phyloP scores from a whole-genome alignment of 352 stramenopile species.

The Saprolegnia diclina region DNA sequence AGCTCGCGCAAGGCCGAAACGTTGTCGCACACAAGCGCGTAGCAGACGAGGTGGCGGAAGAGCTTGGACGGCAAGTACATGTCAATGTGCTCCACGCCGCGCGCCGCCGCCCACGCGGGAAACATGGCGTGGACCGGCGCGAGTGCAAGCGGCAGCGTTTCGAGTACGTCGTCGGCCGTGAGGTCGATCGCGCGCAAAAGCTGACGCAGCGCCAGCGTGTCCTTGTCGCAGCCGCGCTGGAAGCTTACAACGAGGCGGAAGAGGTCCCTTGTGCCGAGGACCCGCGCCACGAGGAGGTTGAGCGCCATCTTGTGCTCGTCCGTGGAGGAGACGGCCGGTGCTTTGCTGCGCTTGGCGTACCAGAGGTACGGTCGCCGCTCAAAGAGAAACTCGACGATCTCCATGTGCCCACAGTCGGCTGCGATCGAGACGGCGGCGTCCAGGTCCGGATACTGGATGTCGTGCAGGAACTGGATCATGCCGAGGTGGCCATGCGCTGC shows the following conservation, averaged over 20 bases:
- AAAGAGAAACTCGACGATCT: conserved; percentile 20
- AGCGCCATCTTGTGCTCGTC: neutral
- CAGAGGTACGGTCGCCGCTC: conserved; percentile 4
- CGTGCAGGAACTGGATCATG: conserved; percentile 8
- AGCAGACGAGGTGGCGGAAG: neutral
- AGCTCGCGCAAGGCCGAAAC: neutral
- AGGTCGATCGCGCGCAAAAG: neutral
- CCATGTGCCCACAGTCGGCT: conserved; percentile 11
- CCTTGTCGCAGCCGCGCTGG: conserved; percentile 5
- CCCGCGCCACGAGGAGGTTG: neutral
- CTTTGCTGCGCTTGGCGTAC: neutral
- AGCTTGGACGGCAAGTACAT: neutral
- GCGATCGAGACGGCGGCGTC: conserved; percentile 4
- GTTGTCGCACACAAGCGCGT: neutral
- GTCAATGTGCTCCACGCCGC: neutral
- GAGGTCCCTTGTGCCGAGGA: neutral
- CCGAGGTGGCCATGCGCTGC: neutral
- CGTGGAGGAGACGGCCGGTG: neutral
- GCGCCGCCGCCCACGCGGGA: neutral
- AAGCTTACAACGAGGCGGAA: neutral
- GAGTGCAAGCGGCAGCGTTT: neutral
- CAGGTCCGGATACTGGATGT: conserved; percentile 7
- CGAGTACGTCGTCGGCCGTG: neutral
- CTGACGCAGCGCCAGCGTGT: neutral
- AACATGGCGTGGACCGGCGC: neutral